Evolutionary conservation across 1,139 yeast species (phyloP), one percentile per base, ranked within the genome.

Genomic region (Kodamaea plutei): DNA sequence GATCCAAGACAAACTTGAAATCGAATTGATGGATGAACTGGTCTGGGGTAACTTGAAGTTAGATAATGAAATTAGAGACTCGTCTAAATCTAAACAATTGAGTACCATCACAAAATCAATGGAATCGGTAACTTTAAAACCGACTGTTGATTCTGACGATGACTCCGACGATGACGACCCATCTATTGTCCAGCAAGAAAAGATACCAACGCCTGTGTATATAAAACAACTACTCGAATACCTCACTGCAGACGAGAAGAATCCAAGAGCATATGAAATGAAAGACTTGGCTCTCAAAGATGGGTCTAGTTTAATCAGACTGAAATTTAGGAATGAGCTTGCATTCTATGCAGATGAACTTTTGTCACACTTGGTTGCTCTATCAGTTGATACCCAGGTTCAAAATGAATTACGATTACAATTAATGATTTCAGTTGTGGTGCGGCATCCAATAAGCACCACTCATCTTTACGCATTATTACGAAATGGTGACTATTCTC

Each of bases 211-310:
- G 4, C 89, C 89, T 0, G 64, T 79, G 2, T 83, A 80, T 44
- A 59, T 83, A 17, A 73, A 75, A 37, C 84, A 79, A 30, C 54
- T 82, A n/a, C 41, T 79, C n/a, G 57, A 58, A 7, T 82, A 79
- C 41, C 50, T 83, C 10, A 48, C 51, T 8, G 47, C 61, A 0
- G 80, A 76, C 31, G n/a, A n/a, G n/a, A 64, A 64, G 16, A 64
- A 63, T 27, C 55, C 60, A 2, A 54, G 60, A 29, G 73, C 80
- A 0, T 72, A 62, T 42, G 79, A 75, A 20, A 78, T 73, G 58
- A 65, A 63, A 20, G 50, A 57, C 23, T 37, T 68, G 7, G 84
- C 83, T 0, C 60, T 79, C n/a, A 47, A 48, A 2, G 39, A 53
- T 12, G 84, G 81, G 0, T 73, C 85, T 0, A 65, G 68, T 2